A percentile compares a stretch with the other conserved stretches of the same genome.
phyloP scores from a whole-genome alignment of 768 basidiomycete species.

The Amanita pseudoporphyria region DNA sequence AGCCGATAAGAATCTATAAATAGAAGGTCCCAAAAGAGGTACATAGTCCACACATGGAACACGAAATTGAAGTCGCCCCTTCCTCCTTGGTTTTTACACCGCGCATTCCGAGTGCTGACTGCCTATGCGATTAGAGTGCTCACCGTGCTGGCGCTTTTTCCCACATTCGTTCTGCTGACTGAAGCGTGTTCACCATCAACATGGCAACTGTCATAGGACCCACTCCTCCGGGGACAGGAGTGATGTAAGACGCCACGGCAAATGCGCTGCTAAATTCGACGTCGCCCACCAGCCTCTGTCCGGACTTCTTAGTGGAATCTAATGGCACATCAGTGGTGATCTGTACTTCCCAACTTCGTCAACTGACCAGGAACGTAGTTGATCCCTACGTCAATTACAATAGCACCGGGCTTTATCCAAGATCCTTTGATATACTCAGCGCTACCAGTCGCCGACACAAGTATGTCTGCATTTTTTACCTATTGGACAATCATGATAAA shows the following conservation, averaged over 20 bases:
- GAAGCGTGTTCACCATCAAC: slow-evolving; percentile 91
- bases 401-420: slow-evolving; percentile 92
- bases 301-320: slow-evolving; percentile 91
- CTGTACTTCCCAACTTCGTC: not conserved
- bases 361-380: slow-evolving; percentile 83
- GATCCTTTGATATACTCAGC: slow-evolving; percentile 84
- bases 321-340: not conserved
- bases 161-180: slow-evolving; percentile 77
- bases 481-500: slow-evolving; percentile 18
- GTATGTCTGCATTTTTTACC: slow-evolving; percentile 82
- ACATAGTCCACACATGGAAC: too few species aligned
- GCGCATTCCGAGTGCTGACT: too few species aligned
- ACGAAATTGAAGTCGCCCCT: too few species aligned
- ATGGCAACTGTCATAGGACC: slow-evolving; percentile 99
- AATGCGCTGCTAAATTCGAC: slow-evolving; percentile 80
- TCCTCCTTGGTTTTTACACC: too few species aligned
- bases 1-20: too few species aligned
- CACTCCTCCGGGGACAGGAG: slow-evolving; percentile 97
- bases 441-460: slow-evolving; percentile 96
- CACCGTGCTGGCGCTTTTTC: slow-evolving; percentile 43
- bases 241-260: slow-evolving; percentile 78
- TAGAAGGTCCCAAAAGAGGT: too few species aligned
- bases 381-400: slow-evolving; percentile 97
- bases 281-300: slow-evolving; percentile 93
- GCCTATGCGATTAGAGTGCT: too few species aligned